A percentile compares a stretch with the other conserved stretches of the same genome.
Evolutionary conservation across 129 eudicot species (phyloP).

Genomic region (Helianthus tuberosus): DNA sequence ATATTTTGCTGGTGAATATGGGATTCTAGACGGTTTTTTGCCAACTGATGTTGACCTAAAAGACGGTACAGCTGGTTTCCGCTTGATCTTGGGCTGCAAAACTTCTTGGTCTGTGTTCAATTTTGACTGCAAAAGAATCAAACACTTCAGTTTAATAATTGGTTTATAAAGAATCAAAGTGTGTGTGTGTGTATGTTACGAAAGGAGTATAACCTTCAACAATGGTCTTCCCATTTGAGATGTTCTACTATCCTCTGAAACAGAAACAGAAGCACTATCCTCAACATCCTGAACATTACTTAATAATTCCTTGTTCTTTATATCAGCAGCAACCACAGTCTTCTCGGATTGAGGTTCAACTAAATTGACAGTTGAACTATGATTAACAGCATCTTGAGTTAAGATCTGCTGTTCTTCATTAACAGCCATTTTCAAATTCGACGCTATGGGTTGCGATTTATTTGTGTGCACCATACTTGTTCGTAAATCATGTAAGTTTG

Average conservation of each 20-base stretch:
- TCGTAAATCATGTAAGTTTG: conserved; percentile 14
- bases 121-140: conserved; percentile 33
- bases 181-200: background rate
- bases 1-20: conserved; percentile 36
- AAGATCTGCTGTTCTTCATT: conserved; percentile 20
- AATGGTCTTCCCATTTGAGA: conserved; percentile 47
- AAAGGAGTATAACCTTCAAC: conserved; percentile 49
- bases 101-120: conserved; percentile 41
- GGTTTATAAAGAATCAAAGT: background rate
- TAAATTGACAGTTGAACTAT: conserved; percentile 8
- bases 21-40: conserved; percentile 35
- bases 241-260: conserved; percentile 43
- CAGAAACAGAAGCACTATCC: conserved; percentile 34
- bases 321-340: conserved; percentile 15
- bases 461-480: background rate
- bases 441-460: conserved; percentile 7
- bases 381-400: conserved; percentile 24
- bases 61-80: conserved; percentile 51
- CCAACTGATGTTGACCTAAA: conserved; percentile 33
- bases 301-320: too few relatives aligned
- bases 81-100: conserved; percentile 45
- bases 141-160: conserved; percentile 19
- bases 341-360: conserved; percentile 15
- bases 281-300: conserved; percentile 33
- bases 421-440: conserved; percentile 15